Base-by-base conservation (phyloP, 2,329 filamentous ascomycete genomes). In the Trichoderma simmonsii region DNA sequence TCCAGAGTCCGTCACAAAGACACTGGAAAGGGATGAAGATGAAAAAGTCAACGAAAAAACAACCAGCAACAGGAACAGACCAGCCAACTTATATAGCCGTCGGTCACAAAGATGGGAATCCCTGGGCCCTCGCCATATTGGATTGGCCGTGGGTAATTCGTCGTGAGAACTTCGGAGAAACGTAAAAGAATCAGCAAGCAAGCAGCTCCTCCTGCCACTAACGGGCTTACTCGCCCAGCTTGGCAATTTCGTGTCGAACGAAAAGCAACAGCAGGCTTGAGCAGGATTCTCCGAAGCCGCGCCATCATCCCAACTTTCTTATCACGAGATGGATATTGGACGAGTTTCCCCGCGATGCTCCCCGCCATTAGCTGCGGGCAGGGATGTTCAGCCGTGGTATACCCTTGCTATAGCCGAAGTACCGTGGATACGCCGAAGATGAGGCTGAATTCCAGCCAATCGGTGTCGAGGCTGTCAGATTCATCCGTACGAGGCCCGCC, bases 311-410 rank as follows among this genome's bases (percentile, higher is more conserved):
- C 51, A 28, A 28, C 36, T 32, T 32, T 30, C 48, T 24, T 12
- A 70, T 70, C 67, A 70, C 67, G 67, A 70, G 67, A 39, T 62
- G 28, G 9, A 34, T 34, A 26, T 54, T 54, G 56, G 59, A 61
- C 54, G 56, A 70, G 67, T 62, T 62, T 70, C 67, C 67, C 67
- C 67, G 67, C 67, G 30, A 70, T 62, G 36, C n/a, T 62, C 67
- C 67, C 67, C 67, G 39, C 67, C 39, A 70, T 54, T 48, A 28
- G 57, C 14, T 28, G 6, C 30, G 6, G 14, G 11, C 28, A 24
- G 26, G 56, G 26, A n/a, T 28, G 7, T 51, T 54, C 24, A 62
- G 28, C 67, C 67, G 67, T 18, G 26, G 2, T 62, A 62, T 62
- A 36, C 11, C 67, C 67, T 28, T 26, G 14, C 7, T 28, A 32